These are phyloP conservation scores for Xylariales sp. DNA, from an alignment of 2,329 filamentous ascomycete genomes.

Conservation along the genomic window DNA sequence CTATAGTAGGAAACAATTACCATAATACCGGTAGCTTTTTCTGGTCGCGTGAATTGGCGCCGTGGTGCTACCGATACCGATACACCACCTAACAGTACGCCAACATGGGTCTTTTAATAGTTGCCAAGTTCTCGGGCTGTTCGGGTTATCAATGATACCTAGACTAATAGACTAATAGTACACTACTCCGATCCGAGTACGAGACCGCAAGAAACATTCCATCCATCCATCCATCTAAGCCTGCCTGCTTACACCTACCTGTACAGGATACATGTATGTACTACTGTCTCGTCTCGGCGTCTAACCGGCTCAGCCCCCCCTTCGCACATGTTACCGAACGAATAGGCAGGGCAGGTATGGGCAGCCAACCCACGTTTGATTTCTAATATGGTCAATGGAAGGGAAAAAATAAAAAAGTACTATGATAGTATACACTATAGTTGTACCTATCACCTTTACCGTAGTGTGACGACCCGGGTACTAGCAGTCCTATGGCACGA, in stretches of 20 bases:
- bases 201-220: constrained; percentile 6
- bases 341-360: constrained; percentile 30
- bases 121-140: constrained; percentile 17
- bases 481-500: background rate
- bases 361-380: constrained; percentile 38
- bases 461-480: too few relatives aligned
- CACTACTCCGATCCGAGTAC: constrained; percentile 19
- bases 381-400: constrained; percentile 39
- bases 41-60: background rate
- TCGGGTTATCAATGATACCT: constrained; percentile 8
- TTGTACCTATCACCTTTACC: too few relatives aligned
- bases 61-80: background rate
- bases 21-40: background rate
- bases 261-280: background rate
- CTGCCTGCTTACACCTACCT: constrained; percentile 7
- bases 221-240: background rate
- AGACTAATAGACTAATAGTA: background rate
- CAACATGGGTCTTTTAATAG: constrained; percentile 22
- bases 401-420: too few relatives aligned
- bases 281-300: constrained; percentile 34
- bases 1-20: background rate
- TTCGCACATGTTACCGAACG: constrained; percentile 36
- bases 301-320: constrained; percentile 43
- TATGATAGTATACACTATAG: too few relatives aligned
- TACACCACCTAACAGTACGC: too few relatives aligned